Conservation (phyloP, 495 filamentous ascomycete genomes). For the Daldinia vernicosa region DNA sequence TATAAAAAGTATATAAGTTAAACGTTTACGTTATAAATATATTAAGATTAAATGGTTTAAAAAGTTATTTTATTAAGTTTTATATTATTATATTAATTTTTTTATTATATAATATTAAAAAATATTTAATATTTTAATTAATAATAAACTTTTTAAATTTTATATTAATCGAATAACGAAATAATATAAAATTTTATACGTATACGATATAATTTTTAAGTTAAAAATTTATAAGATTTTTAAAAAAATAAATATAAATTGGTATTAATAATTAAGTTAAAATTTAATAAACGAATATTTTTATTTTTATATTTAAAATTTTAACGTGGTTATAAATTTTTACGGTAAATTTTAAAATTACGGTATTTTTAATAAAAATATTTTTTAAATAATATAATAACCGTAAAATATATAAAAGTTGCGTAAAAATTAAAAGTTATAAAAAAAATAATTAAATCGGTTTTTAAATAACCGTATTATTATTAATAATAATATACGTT, state of each 20-base stretch:
- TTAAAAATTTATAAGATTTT: not conserved
- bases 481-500: not conserved
- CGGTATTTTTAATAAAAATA: not conserved
- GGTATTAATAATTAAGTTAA: not conserved
- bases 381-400: not conserved
- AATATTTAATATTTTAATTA: not conserved
- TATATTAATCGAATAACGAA: not conserved
- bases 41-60: not conserved
- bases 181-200: not conserved
- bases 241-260: not conserved
- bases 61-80: not conserved
- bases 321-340: not conserved
- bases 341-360: not conserved
- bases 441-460: not conserved
- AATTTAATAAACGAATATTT: not conserved
- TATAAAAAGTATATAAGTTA: not conserved
- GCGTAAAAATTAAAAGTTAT: no score
- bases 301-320: not conserved
- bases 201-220: not conserved
- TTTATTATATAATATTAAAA: not conserved
- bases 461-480: not conserved
- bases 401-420: not conserved
- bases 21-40: not conserved
- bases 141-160: not conserved
- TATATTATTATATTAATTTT: not conserved